Percentiles rank a stretch among this genome's conserved stretches.
Conservation (phyloP, 2,329 filamentous ascomycete species). For the Chaetomiaceae sp. region DNA sequence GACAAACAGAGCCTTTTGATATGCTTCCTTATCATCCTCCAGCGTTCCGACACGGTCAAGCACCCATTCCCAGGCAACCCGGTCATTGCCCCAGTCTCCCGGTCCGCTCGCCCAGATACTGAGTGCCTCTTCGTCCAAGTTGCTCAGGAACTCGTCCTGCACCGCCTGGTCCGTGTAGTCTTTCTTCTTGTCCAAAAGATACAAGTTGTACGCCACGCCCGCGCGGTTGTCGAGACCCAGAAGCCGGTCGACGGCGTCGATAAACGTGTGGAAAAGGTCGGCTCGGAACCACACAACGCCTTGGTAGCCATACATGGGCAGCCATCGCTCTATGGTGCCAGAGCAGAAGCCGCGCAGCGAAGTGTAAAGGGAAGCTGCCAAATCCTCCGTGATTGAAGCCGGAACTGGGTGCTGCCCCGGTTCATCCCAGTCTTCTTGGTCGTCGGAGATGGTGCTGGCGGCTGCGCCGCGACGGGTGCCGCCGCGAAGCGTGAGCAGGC, state of each 20-base stretch:
- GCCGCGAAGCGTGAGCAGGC: no score
- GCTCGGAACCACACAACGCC: constrained; percentile 24
- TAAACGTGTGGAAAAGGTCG: constrained; percentile 20
- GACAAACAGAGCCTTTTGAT: constrained; percentile 18
- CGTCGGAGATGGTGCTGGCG: no score
- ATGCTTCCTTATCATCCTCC: background rate
- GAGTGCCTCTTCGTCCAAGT: background rate
- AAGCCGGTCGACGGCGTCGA: constrained; percentile 28
- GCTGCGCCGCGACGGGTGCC: no score
- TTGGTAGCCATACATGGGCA: constrained; percentile 25
- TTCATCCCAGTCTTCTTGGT: no score
- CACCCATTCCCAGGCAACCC: constrained; percentile 14
- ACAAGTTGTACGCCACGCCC: constrained; percentile 22
- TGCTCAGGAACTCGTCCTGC: background rate
- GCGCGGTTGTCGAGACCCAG: constrained; percentile 23
- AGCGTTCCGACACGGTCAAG: background rate
- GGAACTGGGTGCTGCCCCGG: background rate
- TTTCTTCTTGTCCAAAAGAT: constrained; percentile 18
- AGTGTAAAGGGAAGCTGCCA: background rate
- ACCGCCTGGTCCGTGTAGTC: constrained; percentile 5
- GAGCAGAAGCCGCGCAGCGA: background rate
- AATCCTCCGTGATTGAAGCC: background rate
- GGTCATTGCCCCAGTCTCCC: constrained; percentile 21
- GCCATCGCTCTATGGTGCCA: constrained; percentile 6
- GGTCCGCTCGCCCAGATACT: constrained; percentile 13